Conservation (phyloP, 306 rosid genomes). For the Begonia loranthoides region DNA sequence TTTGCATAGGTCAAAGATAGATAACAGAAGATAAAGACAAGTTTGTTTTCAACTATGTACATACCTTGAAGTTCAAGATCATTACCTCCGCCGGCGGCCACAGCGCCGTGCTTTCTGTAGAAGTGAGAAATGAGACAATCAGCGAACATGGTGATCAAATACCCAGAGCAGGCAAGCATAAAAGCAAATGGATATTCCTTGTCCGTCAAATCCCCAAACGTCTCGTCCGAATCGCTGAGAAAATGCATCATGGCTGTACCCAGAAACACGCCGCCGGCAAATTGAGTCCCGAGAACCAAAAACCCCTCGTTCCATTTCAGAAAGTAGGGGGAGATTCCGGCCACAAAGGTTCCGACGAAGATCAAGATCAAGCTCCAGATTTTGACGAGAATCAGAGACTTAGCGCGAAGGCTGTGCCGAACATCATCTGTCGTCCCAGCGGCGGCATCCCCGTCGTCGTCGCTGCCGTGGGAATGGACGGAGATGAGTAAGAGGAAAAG, state of each 20-base stretch:
- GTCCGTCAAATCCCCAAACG: constrained; percentile 38
- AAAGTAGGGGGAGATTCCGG: constrained; percentile 49
- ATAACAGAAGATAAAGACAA: constrained; percentile 2
- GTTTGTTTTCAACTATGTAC: not conserved
- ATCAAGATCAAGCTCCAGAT: constrained; percentile 40
- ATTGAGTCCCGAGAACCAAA: constrained; percentile 59
- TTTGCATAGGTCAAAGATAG: too few species aligned
- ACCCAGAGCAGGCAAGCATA: constrained; percentile 58
- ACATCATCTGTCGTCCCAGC: not conserved
- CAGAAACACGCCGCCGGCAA: constrained; percentile 63
- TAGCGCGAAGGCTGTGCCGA: constrained; percentile 23
- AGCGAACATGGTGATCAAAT: constrained; percentile 48
- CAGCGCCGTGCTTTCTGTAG: constrained; percentile 14
- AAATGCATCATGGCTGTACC: constrained; percentile 83
- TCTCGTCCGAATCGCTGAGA: constrained; percentile 49
- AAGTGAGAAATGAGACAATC: constrained; percentile 38
- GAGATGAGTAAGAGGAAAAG: constrained; percentile 21
- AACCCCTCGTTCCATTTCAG: constrained; percentile 63
- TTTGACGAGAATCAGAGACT: constrained; percentile 36
- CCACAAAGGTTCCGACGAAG: constrained; percentile 44
- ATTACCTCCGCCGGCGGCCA: constrained; percentile 4
- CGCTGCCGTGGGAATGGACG: constrained; percentile 40
- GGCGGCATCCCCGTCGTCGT: constrained; percentile 8
- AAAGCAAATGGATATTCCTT: constrained; percentile 55
- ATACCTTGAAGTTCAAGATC: constrained; percentile 38